A percentile compares a stretch with the other conserved stretches of the same genome.
These are phyloP conservation scores for Penicillium flavigenum DNA, from an alignment of 495 filamentous ascomycete species.

Conservation along the genomic window DNA sequence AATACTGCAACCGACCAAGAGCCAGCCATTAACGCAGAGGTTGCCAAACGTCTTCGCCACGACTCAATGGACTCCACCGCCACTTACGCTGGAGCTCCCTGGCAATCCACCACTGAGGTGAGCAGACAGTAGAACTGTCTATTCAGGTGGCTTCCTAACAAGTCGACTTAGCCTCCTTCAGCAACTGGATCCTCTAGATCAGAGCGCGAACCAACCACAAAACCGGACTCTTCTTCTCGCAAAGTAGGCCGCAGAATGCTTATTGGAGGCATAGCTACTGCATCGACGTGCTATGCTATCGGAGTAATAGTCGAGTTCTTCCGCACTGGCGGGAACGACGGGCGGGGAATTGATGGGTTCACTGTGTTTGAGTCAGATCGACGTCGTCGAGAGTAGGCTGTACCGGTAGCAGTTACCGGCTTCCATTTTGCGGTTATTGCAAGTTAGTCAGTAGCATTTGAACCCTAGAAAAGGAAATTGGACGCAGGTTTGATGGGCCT, in stretches of 20 bases:
- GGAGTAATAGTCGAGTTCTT: slow-evolving; percentile 70
- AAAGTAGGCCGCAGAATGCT: slow-evolving; percentile 51
- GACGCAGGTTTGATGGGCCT: too few species aligned
- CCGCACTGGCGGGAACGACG: slow-evolving; percentile 56
- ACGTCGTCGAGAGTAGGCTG: slow-evolving; percentile 22
- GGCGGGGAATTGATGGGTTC: slow-evolving; percentile 53
- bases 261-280: slow-evolving; percentile 58
- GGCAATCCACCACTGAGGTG: slow-evolving; percentile 39
- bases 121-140: slow-evolving; percentile 57
- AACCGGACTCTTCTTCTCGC: slow-evolving; percentile 28
- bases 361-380: slow-evolving; percentile 46
- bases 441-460: background rate
- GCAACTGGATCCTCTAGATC: slow-evolving; percentile 5
- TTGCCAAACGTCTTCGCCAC: slow-evolving; percentile 13
- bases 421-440: background rate
- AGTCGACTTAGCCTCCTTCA: slow-evolving; percentile 28
- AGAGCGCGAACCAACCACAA: slow-evolving; percentile 5
- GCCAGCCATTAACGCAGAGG: slow-evolving; percentile 13
- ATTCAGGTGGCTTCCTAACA: slow-evolving; percentile 44
- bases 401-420: background rate
- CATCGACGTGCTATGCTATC: slow-evolving; percentile 63
- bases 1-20: slow-evolving; percentile 17
- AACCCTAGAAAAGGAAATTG: background rate
- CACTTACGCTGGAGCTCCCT: background rate
- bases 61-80: slow-evolving; percentile 14